Base-by-base conservation (phyloP, 2,329 filamentous ascomycete species). In the Penicillium psychrosexuale region DNA sequence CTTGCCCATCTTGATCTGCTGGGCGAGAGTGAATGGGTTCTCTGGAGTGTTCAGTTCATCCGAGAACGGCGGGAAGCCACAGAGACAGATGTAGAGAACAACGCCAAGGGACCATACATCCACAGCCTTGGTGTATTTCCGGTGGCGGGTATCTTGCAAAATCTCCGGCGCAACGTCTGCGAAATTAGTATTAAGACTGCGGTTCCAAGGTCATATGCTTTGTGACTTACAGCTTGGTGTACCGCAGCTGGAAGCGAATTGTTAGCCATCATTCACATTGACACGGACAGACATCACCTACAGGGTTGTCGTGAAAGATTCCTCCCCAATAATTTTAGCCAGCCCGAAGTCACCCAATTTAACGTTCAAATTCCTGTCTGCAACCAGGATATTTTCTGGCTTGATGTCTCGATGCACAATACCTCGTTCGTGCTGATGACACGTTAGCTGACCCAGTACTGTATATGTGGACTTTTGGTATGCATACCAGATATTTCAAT, bases 361-460 rank as follows among this genome's bases (percentile, higher is more conserved):
- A 60, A 96, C 87, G 56, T 87, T 86, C 28, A 97, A 77, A 33
- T 94, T 82, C 67, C 90, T 91, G 74, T 97, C 91, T 5, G 88
- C 85, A 34, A 99, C 78, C 8, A 99, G 77, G 33, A 99, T 97
- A 67, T 97, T 97, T 70, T 97, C 93, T 0, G 92, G 93, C 74
- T 97, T 97, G 75, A 99, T 97, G 66, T 99, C 94, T 55, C 94
- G 88, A 72, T 99, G 94, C 5, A 97, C 92, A 71, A 99, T 96
- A 66, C 94, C 95, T 59, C 94, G 89, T 58, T 97, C 94, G 71
- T 99, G 94, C 93, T 97, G n/a, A 28, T 22, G 7, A 30, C n/a
- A 8, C 2, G 8, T 64, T 53, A 60, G 47, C 38, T 37, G 17
- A n/a, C 13, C 13, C 4, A 6, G 24, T 12, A 19, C 15, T n/a